Evolutionary conservation across 768 basidiomycete species (phyloP).

Genomic region (Lactarius deliciosus): DNA sequence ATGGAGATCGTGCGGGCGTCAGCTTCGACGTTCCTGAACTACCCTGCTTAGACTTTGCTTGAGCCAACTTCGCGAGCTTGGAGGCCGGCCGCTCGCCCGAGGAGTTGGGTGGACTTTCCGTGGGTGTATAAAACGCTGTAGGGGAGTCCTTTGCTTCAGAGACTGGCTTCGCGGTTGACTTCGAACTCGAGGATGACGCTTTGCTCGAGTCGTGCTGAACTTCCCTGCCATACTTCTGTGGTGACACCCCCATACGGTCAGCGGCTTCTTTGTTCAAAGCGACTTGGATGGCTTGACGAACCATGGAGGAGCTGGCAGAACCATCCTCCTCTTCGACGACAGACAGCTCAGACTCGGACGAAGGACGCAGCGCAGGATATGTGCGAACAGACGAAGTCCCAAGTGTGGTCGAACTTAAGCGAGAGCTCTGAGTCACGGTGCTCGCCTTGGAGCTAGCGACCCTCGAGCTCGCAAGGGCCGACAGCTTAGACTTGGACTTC

Average conservation of each 20-base stretch:
- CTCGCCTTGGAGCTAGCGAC: constrained; percentile 38
- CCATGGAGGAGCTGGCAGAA: constrained; percentile 58
- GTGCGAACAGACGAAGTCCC: constrained; percentile 66
- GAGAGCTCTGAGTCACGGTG: constrained; percentile 52
- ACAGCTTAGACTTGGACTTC: constrained; percentile 73
- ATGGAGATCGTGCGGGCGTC: constrained; percentile 27
- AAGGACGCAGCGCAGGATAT: constrained; percentile 69
- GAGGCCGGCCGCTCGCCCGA: constrained; percentile 44
- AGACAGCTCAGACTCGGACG: constrained; percentile 50
- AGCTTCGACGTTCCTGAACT: constrained; percentile 33
- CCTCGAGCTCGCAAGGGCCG: constrained; percentile 61
- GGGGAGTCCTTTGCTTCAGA: constrained; percentile 16
- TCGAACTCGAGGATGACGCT: constrained; percentile 25
- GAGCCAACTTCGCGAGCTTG: constrained; percentile 73
- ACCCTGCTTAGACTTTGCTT: constrained; percentile 48
- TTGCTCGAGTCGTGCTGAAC: constrained; percentile 19
- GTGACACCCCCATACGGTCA: constrained; percentile 37
- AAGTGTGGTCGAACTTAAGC: constrained; percentile 36
- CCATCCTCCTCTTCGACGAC: constrained; percentile 22
- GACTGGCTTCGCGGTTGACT: constrained; percentile 19
- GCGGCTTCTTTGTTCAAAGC: constrained; percentile 61
- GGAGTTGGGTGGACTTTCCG: constrained; percentile 10
- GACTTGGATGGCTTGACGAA: constrained; percentile 64
- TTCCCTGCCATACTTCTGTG: constrained; percentile 17
- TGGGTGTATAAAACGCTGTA: constrained; percentile 11